A percentile compares a stretch with the other conserved stretches of the same genome.
These are phyloP conservation scores for Fusarium xyrophilum DNA, from an alignment of 2,329 filamentous ascomycete genomes.

Conservation along the genomic window DNA sequence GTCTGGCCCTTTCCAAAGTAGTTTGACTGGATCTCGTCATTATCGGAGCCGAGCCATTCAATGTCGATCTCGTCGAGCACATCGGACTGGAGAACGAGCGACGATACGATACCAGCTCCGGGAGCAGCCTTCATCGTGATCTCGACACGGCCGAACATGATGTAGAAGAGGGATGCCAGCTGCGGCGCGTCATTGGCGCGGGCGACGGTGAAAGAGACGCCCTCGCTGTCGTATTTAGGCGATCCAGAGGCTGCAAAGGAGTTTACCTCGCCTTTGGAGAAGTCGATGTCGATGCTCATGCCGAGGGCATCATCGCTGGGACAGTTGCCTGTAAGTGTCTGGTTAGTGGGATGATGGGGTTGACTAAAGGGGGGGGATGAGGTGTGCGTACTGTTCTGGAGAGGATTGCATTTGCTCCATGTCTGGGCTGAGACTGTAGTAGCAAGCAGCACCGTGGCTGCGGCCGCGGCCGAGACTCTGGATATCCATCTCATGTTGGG, in stretches of 20 bases:
- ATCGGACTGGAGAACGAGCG: slow-evolving; percentile 89
- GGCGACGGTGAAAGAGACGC: slow-evolving; percentile 81
- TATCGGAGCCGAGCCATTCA: slow-evolving; percentile 88
- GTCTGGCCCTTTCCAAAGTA: slow-evolving; percentile 96
- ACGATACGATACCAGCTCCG: slow-evolving; percentile 91
- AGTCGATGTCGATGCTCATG: slow-evolving; percentile 83
- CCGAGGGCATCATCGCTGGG: slow-evolving; percentile 81
- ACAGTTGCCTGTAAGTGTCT: slow-evolving; percentile 60
- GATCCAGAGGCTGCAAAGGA: slow-evolving; percentile 76
- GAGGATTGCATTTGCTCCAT: slow-evolving; percentile 51
- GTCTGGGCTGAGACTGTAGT: slow-evolving; percentile 48
- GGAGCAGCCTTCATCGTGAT: slow-evolving; percentile 85
- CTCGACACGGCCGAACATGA: slow-evolving; percentile 97
- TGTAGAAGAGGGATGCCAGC: slow-evolving; percentile 91
- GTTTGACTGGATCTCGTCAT: slow-evolving; percentile 86
- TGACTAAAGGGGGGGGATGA: not conserved
- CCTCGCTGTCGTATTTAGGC: slow-evolving; percentile 76
- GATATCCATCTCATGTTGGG: slow-evolving; percentile 38
- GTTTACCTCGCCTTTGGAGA: slow-evolving; percentile 77
- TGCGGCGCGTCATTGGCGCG: slow-evolving; percentile 83
- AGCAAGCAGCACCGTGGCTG: slow-evolving; percentile 38
- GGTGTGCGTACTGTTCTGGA: slow-evolving; percentile 44
- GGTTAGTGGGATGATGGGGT: slow-evolving; percentile 4
- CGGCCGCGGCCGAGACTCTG: slow-evolving; percentile 22
- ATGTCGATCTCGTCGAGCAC: slow-evolving; percentile 95